Evolutionary conservation across 2,329 filamentous ascomycete species (phyloP).

Genomic region (Metarhizium rileyi): DNA sequence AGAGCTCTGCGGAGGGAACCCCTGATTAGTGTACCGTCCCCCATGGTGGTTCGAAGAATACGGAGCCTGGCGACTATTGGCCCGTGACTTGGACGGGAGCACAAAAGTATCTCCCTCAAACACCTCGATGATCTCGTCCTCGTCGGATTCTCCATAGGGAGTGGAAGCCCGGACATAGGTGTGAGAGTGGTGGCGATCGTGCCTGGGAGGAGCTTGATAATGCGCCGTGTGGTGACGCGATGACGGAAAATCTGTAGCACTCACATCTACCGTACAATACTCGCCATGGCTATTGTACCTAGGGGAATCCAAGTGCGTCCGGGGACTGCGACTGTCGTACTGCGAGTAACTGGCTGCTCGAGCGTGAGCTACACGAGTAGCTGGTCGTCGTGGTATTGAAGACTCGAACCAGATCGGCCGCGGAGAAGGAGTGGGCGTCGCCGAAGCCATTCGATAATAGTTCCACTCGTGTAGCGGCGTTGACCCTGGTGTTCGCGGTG

Average conservation of each 20-base stretch:
- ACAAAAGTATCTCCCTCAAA: conserved; percentile 40
- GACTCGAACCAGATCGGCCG: conserved; percentile 40
- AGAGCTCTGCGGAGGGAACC: conserved; percentile 43
- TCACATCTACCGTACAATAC: conserved; percentile 59
- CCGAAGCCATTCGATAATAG: conserved; percentile 42
- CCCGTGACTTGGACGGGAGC: conserved; percentile 39
- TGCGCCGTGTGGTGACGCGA: conserved; percentile 29
- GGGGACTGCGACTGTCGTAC: conserved; percentile 28
- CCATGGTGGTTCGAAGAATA: conserved; percentile 35
- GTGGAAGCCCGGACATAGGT: conserved; percentile 50
- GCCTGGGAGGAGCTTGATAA: conserved; percentile 26
- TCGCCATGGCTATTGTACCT: conserved; percentile 53
- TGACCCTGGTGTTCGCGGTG: conserved; percentile 32
- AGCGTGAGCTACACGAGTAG: conserved; percentile 37
- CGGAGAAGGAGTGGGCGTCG: conserved; percentile 48
- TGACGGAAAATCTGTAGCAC: conserved; percentile 43
- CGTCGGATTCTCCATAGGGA: conserved; percentile 53
- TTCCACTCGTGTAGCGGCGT: conserved; percentile 42
- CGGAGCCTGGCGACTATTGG: conserved; percentile 21
- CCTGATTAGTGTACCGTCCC: conserved; percentile 50
- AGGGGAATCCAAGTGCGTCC: conserved; percentile 44
- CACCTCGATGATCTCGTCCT: conserved; percentile 50
- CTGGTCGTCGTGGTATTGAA: conserved; percentile 41
- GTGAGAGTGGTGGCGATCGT: conserved; percentile 47
- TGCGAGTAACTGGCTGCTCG: conserved; percentile 30